These are phyloP conservation scores for Aphanocladium album DNA, from an alignment of 2,329 filamentous ascomycete species.

Conservation along the genomic window DNA sequence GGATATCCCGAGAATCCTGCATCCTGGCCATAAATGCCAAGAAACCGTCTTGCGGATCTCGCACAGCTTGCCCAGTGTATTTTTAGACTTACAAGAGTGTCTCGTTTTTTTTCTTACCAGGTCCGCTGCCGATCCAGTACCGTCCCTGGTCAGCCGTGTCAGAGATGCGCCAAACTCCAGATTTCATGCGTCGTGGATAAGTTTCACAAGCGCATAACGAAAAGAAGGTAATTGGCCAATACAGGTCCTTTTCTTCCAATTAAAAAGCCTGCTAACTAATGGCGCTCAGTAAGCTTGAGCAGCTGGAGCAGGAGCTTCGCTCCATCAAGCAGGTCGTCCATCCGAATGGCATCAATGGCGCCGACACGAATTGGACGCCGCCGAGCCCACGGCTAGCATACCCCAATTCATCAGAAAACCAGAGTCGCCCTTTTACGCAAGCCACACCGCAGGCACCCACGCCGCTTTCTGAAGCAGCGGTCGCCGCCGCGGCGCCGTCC, in stretches of 20 bases:
- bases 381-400: constrained; percentile 25
- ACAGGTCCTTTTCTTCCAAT: neutral
- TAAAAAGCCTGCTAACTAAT: neutral
- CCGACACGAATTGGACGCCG: constrained; percentile 23
- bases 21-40: neutral
- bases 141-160: constrained; percentile 35
- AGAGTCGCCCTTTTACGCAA: neutral
- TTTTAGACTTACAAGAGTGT: constrained; percentile 11
- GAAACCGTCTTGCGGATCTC: neutral
- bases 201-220: constrained; percentile 42
- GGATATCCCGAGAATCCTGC: neutral
- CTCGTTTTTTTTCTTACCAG: constrained; percentile 21
- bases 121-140: constrained; percentile 40
- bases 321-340: constrained; percentile 49
- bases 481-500: constrained; percentile 20
- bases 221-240: constrained; percentile 32
- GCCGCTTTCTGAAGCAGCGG: constrained; percentile 23
- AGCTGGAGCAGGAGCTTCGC: constrained; percentile 49
- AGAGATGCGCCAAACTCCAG: constrained; percentile 40
- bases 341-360: constrained; percentile 16
- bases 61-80: constrained; percentile 1
- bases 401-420: constrained; percentile 18
- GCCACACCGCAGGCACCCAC: constrained; percentile 17
- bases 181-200: constrained; percentile 42
- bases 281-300: constrained; percentile 46